Base-by-base conservation (phyloP, 345 rosid genomes). In the Orychophragmus violaceus region DNA sequence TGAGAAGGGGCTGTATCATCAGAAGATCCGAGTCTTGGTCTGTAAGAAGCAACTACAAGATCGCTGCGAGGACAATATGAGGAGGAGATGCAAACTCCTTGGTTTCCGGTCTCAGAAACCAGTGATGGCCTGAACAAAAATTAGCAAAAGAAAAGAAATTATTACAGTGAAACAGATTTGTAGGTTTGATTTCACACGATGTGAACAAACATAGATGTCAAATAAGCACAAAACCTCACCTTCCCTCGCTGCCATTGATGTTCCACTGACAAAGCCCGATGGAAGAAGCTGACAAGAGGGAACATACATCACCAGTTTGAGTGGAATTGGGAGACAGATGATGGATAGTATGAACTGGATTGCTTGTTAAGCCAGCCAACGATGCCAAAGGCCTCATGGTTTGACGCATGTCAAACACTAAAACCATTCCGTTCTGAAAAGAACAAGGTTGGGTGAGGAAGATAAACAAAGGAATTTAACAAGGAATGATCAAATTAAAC, bases 391-490 rank as follows among this genome's bases (percentile, higher is more conserved):
- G 91, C 63, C 67, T 64, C 7, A 48, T 68, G 58, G 97, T 93
- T 75, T 83, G 95, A 41, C 98, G 97, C 68, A 80, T 80, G 76
- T 87, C 98, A 82, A 86, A 87, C 42, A 78, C 81, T 81, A 83
- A 71, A 65, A 93, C 83, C 66, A 70, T 73, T 45, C 98, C 97
- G 68, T 87, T 85, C 91, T 89, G 80, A 65, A 62, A 72, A 39
- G 23, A 69, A 23, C 67, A 16, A 29, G 22, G 39, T 33, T 35
- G 29, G 14, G 54, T 53, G 49, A 42, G 13, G 25, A n/a, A 53
- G 36, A 33, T 29, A 44, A 44, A n/a, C n/a, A n/a, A n/a, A 6
- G 23, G 11, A 17, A 13, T 29, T 36, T 3, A 8, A 32, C n/a
- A 9, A 32, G 13, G 48, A 66, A 62, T 12, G 49, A 59, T 55